Evolutionary conservation across 2,329 filamentous ascomycete species (phyloP), one percentile per base, ranked within the genome.

Genomic region (Harringtonia aguacate): DNA sequence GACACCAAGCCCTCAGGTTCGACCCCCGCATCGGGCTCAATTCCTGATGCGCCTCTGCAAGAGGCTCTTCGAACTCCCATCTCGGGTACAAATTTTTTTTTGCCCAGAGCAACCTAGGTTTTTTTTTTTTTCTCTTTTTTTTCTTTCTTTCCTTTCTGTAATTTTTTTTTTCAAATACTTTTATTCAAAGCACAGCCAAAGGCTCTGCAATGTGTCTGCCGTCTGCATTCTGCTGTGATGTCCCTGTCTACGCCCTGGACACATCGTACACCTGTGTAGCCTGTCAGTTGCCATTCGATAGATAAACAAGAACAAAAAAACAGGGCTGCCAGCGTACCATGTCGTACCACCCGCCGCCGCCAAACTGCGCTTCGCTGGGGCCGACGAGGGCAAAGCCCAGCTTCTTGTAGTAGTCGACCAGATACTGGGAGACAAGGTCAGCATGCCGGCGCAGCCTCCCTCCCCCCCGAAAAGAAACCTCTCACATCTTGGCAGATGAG

Each of bases 271-370:
- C 24, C 24, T 27, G n/a, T n/a, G n/a, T n/a, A n/a, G n/a, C n/a
- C n/a, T 27, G 24, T 27, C 24, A 10, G n/a, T n/a, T n/a, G n/a
- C n/a, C n/a, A n/a, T n/a, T 27, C 24, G 10, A 10, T 10, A 27
- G 6, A 10, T 27, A 27, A 27, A 27, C 24, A 27, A 7, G 24
- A n/a, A 7, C 24, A 27, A 27, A 10, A 6, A 10, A 27, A 10
- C 24, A 10, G 10, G 24, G 10, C 7, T 7, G 24, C 6, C 7
- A 27, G 24, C 6, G 24, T 27, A 88, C 84, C 85, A 95, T 79
- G 58, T 92, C 81, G 53, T 77, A 72, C 87, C 88, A 95, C 17
- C 78, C 81, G 28, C 86, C 85, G 31, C 86, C 86, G 18, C 81
- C 84, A 63, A 87, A 88, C 46, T 75, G 69, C 41, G 77, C 81